These are phyloP conservation scores for Scleromitrula shiraiana DNA, from an alignment of 2,329 filamentous ascomycete genomes.

Conservation along the genomic window DNA sequence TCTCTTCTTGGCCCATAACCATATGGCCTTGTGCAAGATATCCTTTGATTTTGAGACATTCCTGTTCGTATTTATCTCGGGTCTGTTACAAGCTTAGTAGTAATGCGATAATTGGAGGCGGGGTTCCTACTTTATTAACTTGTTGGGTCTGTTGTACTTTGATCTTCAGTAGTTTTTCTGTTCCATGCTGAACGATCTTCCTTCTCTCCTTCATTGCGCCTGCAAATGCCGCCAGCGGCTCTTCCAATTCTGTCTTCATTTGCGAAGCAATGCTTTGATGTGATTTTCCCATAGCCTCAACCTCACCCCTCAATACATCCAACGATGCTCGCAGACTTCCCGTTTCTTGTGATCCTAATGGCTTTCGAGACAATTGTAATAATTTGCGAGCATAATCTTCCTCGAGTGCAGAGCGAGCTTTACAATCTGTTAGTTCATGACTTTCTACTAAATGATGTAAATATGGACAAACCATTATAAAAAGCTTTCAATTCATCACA, in stretches of 20 bases:
- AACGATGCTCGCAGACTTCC: slow-evolving; percentile 78
- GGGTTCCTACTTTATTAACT: slow-evolving; percentile 71
- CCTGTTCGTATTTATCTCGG: slow-evolving; percentile 91
- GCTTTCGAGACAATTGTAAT: slow-evolving; percentile 75
- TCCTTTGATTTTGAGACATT: slow-evolving; percentile 96
- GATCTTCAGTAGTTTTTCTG: slow-evolving; percentile 87
- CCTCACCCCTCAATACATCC: slow-evolving; percentile 79
- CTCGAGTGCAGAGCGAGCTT: slow-evolving; percentile 86
- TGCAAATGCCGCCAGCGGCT: slow-evolving; percentile 83
- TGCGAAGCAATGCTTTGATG: slow-evolving; percentile 84
- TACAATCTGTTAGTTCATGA: background rate
- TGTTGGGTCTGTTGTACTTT: slow-evolving; percentile 86
- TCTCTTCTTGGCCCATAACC: slow-evolving; percentile 99
- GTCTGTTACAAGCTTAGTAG: slow-evolving; percentile 43
- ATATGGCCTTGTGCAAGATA: slow-evolving; percentile 98
- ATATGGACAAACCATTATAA: slow-evolving; percentile 70
- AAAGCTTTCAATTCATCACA: slow-evolving; percentile 90
- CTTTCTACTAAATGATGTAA: background rate
- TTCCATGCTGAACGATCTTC: slow-evolving; percentile 90
- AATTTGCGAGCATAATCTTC: slow-evolving; percentile 94
- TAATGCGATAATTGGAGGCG: slow-evolving; percentile 6
- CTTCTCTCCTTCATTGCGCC: slow-evolving; percentile 93
- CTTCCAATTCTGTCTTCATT: slow-evolving; percentile 94
- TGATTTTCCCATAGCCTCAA: slow-evolving; percentile 89
- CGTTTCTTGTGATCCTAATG: slow-evolving; percentile 78